phyloP scores from a whole-genome alignment of 192 early-diverging fungal genomes.

The Coemansia sp. region DNA sequence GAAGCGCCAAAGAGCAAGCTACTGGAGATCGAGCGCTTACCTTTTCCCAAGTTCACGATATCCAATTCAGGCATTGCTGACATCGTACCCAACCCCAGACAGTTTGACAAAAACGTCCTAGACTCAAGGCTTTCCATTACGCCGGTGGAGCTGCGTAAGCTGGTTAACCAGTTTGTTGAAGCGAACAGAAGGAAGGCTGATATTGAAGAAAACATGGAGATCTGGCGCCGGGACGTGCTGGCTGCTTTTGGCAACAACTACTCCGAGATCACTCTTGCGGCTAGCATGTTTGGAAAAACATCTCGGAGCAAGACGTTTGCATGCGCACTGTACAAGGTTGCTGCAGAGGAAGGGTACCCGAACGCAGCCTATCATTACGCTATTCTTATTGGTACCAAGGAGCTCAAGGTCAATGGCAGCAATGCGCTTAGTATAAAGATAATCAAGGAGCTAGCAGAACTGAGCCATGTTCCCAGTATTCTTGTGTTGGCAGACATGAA shows the following conservation, averaged over 20 bases:
- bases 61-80: slow-evolving; percentile 8
- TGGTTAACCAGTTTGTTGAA: slow-evolving; percentile 17
- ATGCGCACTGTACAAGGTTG: slow-evolving; percentile 40
- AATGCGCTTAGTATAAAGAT: slow-evolving; percentile 20
- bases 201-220: slow-evolving; percentile 15
- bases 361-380: slow-evolving; percentile 31
- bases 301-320: slow-evolving; percentile 27
- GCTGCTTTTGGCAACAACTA: slow-evolving; percentile 15
- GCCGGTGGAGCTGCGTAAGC: slow-evolving; percentile 9
- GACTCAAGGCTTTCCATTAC: slow-evolving; percentile 7
- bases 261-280: slow-evolving; percentile 21
- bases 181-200: slow-evolving; percentile 7
- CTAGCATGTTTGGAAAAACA: slow-evolving; percentile 13
- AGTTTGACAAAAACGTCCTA: slow-evolving; percentile 15
- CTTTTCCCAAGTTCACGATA: slow-evolving; percentile 16
- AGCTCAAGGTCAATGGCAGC: not conserved
- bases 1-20: slow-evolving; percentile 1
- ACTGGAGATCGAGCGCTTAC: slow-evolving; percentile 9
- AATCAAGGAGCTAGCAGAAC: slow-evolving; percentile 16
- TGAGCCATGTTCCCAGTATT: slow-evolving; percentile 21
- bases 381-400: slow-evolving; percentile 17
- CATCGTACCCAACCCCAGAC: slow-evolving; percentile 8
- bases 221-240: slow-evolving; percentile 30
- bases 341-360: slow-evolving; percentile 38
- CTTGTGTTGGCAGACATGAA: slow-evolving; percentile 21